Evolutionary conservation across 345 rosid genomes (phyloP).

Genomic region (Passiflora organensis): DNA sequence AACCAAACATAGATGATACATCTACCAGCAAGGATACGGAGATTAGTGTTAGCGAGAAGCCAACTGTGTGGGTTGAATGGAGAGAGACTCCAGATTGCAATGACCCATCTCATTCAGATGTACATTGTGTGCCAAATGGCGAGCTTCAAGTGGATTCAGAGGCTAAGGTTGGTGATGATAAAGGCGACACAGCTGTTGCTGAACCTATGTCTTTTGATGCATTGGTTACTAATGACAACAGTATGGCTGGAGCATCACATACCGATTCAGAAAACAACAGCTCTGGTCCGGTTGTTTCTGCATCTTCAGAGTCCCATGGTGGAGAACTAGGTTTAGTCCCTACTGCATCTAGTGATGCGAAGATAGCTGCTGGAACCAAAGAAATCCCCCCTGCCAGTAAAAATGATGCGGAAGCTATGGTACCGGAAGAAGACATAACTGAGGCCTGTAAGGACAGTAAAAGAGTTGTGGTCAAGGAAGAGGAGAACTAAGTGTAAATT

Average conservation of each 20-base stretch:
- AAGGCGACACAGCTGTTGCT: constrained; percentile 5
- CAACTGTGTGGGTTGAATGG: constrained; percentile 81
- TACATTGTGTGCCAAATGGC: constrained; percentile 36
- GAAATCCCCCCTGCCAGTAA: constrained; percentile 1
- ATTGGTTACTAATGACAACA: constrained; percentile 4
- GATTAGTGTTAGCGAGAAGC: constrained; percentile 36
- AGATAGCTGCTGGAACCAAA: constrained; percentile 9
- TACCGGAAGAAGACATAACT: constrained; percentile 6
- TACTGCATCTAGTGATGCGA: constrained; percentile 7
- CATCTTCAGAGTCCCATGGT: constrained; percentile 18
- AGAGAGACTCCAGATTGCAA: constrained; percentile 54
- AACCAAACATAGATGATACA: constrained; percentile 36
- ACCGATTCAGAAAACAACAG: constrained; percentile 8
- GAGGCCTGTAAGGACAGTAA: too few species aligned
- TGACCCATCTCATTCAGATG: constrained; percentile 35
- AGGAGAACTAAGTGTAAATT: constrained; percentile 14
- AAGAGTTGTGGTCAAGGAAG: too few species aligned
- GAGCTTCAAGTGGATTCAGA: constrained; percentile 31
- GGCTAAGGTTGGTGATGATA: constrained; percentile 30
- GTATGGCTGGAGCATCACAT: constrained; percentile 1
- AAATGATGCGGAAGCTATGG: constrained; percentile 15
- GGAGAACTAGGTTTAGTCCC: constrained; percentile 16
- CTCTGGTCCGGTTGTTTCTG: constrained; percentile 10
- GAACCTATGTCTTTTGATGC: constrained; percentile 17
- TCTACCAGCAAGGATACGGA: constrained; percentile 35